Evolutionary conservation across 805 yeast genomes (phyloP).

Genomic region (Wickerhamomyces mucosus): DNA sequence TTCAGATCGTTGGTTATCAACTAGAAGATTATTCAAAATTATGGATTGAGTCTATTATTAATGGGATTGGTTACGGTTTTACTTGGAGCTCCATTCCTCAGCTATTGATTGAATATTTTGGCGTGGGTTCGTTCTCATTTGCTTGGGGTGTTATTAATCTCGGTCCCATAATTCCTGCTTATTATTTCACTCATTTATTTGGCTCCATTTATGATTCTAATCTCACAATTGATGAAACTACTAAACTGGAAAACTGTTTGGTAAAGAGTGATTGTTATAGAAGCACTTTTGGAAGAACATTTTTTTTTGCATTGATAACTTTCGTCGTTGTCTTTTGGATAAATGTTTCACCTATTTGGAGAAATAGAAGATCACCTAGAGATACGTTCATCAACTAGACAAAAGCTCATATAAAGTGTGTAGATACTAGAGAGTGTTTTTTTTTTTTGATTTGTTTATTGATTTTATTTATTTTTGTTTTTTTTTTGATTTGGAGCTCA

Average conservation of each 20-base stretch:
- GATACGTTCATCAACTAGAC: too few relatives aligned
- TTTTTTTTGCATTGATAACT: slow-evolving; percentile 19
- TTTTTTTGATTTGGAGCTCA: too few relatives aligned
- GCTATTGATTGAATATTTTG: slow-evolving; percentile 67
- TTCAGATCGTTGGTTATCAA: slow-evolving; percentile 40
- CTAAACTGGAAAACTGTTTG: slow-evolving; percentile 14
- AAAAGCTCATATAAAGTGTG: too few relatives aligned
- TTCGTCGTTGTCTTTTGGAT: slow-evolving; percentile 9
- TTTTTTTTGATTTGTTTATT: too few relatives aligned
- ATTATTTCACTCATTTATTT: slow-evolving; percentile 49
- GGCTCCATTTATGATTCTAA: slow-evolving; percentile 55
- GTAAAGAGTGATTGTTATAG: slow-evolving; percentile 25
- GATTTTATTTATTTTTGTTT: too few relatives aligned
- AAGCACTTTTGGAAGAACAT: slow-evolving; percentile 30
- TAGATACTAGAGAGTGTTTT: too few relatives aligned
- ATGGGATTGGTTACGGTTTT: slow-evolving; percentile 68
- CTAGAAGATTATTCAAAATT: slow-evolving; percentile 28
- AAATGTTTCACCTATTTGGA: slow-evolving; percentile 7
- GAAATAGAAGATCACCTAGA: slow-evolving; percentile 1
- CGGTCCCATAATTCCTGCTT: slow-evolving; percentile 57
- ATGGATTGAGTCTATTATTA: slow-evolving; percentile 42
- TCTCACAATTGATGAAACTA: slow-evolving; percentile 7
- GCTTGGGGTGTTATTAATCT: slow-evolving; percentile 68
- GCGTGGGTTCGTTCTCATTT: slow-evolving; percentile 54
- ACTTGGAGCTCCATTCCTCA: slow-evolving; percentile 67